phyloP scores from a whole-genome alignment of 2,329 filamentous ascomycete species.

The Lasiodiplodia theobromae region DNA sequence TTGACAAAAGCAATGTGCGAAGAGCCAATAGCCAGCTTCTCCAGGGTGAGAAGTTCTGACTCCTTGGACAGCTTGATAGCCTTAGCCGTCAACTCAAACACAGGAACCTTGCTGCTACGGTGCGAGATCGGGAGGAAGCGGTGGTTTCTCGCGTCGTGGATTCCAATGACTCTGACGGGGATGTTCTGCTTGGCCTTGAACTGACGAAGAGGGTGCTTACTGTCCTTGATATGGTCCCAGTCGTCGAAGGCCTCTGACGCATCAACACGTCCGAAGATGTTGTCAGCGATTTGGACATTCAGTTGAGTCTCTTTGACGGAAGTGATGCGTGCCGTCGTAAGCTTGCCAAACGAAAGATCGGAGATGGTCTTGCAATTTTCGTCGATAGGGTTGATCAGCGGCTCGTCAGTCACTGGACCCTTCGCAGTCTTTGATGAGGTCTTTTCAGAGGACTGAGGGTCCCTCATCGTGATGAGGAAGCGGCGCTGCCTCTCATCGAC shows the following conservation, averaged over 20 bases:
- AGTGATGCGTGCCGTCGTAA: conserved; percentile 78
- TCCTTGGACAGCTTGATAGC: conserved; percentile 63
- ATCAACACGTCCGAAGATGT: conserved; percentile 90
- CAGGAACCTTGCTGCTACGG: conserved; percentile 75
- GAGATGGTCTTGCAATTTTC: conserved; percentile 67
- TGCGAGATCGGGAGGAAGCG: conserved; percentile 92
- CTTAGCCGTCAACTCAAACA: conserved; percentile 88
- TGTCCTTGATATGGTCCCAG: conserved; percentile 85
- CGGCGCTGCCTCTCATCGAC: conserved; percentile 74
- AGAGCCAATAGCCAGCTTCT: conserved; percentile 75
- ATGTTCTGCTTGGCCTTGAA: conserved; percentile 77
- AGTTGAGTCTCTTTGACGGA: conserved; percentile 90
- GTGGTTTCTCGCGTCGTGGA: conserved; percentile 90
- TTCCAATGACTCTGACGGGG: conserved; percentile 78
- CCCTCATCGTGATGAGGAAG: conserved; percentile 70
- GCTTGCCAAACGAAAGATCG: conserved; percentile 75
- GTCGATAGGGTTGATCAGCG: conserved; percentile 70
- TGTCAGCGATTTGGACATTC: conserved; percentile 87
- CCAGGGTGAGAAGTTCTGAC: conserved; percentile 71
- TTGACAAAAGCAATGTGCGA: conserved; percentile 86
- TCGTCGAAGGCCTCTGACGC: conserved; percentile 88
- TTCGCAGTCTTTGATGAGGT: conserved; percentile 34
- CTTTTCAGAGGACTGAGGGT: conserved; percentile 51
- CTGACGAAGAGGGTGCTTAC: conserved; percentile 77
- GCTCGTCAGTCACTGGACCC: conserved; percentile 43